Base-by-base conservation (phyloP, 192 early-diverging fungal species). In the Coemansia furcata region DNA sequence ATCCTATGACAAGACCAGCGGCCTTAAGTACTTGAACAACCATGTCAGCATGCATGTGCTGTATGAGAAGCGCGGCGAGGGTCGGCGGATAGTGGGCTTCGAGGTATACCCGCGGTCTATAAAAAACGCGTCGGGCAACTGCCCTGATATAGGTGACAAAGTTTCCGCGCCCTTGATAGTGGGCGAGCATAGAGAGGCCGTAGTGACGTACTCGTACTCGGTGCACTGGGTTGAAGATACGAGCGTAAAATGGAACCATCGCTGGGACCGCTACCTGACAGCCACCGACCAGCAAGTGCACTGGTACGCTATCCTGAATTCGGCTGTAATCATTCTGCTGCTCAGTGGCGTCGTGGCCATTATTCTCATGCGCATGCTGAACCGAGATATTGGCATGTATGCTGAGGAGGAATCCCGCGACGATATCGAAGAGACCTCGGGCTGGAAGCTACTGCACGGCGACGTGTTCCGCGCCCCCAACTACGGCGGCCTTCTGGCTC, bases 401-500 rank as follows among this genome's bases (percentile, higher is more conserved):
- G 85, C 82, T 38, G 77, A 80, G 8, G 74, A 79, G 36, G 82
- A 84, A 19, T 52, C 67, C 26, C 68, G 83, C 66, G 89, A 89
- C 10, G 90, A 89, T 6, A 85, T 88, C 32, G 89, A 91, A 44
- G 89, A 93, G 26, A 84, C 84, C 11, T 83, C 78, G 10, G 89
- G 91, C 5, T 93, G 91, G 91, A 90, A 90, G 64, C 77, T 93
- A 39, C 76, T 93, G 36, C 89, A 91, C 37, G 88, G 88, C 15
- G 91, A 93, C 73, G 90, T 93, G 3, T 93, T 93, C 68, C 77
- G 91, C 21, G 75, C 89, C 7, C 91, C 91, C 0, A 71, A 68
- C 26, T 85, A 84, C 42, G 86, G 86, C 44, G 88, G 87, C 0
- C 68, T 90, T 23, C 74, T 93, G 67, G 88, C 90, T 33, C 87